Percentiles rank a stretch among this genome's conserved stretches.
phyloP scores from a whole-genome alignment of 2,329 filamentous ascomycete genomes.

The Leptosphaerulina australis region DNA sequence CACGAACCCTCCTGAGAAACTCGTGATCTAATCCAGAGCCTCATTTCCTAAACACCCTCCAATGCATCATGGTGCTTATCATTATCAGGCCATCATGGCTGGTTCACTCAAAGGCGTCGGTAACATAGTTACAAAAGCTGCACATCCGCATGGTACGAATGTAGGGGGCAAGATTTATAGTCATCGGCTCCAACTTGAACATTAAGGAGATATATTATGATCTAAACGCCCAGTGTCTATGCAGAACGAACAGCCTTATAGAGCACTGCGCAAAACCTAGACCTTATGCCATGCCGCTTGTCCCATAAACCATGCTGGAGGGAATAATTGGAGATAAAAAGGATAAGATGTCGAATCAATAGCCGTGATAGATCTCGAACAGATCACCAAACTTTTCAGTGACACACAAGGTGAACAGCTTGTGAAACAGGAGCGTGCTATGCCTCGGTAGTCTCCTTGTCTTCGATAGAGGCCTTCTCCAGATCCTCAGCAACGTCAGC shows the following conservation, averaged over 20 bases:
- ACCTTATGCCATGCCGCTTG: constrained; percentile 29
- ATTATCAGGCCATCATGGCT: too few relatives aligned
- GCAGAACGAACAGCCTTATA: constrained; percentile 18
- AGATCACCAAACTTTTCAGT: constrained; percentile 26
- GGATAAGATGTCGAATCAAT: constrained; percentile 23
- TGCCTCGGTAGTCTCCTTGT: constrained; percentile 45
- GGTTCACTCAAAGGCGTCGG: too few relatives aligned
- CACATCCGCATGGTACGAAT: too few relatives aligned
- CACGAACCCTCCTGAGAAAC: too few relatives aligned
- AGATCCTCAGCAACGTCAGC: constrained; percentile 65
- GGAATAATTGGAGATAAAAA: constrained; percentile 22
- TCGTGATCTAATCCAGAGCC: too few relatives aligned
- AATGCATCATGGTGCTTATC: too few relatives aligned
- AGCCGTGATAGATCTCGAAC: constrained; percentile 25
- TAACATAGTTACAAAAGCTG: too few relatives aligned
- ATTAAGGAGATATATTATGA: constrained; percentile 28
- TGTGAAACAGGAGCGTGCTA: constrained; percentile 18
- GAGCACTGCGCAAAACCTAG: constrained; percentile 24
- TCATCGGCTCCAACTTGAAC: not conserved
- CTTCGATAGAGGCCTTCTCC: constrained; percentile 66
- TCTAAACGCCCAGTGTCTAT: constrained; percentile 29
- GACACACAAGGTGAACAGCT: constrained; percentile 12
- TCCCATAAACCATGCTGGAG: constrained; percentile 29
- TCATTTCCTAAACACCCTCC: too few relatives aligned
- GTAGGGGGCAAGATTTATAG: too few relatives aligned